phyloP scores from a whole-genome alignment of 495 filamentous ascomycete species.

The Talaromyces trachyspermus region DNA sequence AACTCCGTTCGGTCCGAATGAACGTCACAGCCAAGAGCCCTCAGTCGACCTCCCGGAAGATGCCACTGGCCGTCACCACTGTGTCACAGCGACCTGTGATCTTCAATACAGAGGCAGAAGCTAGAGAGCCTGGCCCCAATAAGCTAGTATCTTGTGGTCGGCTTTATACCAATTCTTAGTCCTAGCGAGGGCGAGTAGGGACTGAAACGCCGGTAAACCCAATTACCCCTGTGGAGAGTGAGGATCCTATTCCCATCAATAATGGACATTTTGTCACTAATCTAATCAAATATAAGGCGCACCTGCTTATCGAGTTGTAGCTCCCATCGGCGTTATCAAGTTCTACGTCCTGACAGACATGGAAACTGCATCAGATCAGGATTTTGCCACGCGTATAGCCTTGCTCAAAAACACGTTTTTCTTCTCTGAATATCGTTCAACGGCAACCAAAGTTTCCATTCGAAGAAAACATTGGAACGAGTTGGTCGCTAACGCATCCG shows the following conservation, averaged over 20 bases:
- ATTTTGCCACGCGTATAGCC: not conserved
- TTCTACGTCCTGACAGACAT: not conserved
- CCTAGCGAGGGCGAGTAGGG: not conserved
- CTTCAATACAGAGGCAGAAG: not conserved
- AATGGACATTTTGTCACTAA: not conserved
- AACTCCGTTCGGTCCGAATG: not conserved
- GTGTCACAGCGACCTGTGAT: not conserved
- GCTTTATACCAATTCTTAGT: not conserved
- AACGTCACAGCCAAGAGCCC: not conserved
- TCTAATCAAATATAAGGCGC: not conserved
- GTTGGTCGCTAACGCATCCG: not conserved
- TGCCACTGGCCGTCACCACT: not conserved
- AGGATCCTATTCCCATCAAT: not conserved
- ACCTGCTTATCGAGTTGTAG: not conserved
- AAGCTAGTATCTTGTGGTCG: not conserved
- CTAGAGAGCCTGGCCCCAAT: not conserved
- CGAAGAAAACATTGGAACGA: not conserved
- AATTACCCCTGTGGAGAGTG: not conserved
- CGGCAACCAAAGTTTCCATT: not conserved
- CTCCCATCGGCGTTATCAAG: not conserved
- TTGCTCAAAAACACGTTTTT: not conserved
- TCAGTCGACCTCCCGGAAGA: not conserved
- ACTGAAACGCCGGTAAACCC: not conserved
- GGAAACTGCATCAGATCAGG: not conserved
- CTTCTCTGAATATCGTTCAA: not conserved